A percentile compares a stretch with the other conserved stretches of the same genome.
These are phyloP conservation scores for Porogramme epimiltina DNA, from an alignment of 1,284 basidiomycete species.

Conservation along the genomic window DNA sequence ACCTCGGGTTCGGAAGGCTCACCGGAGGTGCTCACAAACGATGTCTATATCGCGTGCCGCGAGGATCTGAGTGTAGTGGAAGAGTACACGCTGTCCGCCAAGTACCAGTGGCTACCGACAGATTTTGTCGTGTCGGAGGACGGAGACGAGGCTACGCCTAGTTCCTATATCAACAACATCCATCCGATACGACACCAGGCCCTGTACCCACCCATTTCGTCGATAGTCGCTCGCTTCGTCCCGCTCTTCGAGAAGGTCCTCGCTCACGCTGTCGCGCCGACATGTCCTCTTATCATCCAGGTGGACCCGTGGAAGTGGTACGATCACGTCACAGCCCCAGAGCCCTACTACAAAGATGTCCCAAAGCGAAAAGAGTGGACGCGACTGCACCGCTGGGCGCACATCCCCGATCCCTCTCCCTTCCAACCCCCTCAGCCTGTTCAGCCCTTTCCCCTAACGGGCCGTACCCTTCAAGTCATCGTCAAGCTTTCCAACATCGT, in stretches of 20 bases:
- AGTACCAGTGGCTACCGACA: constrained; percentile 12
- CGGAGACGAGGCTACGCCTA: background rate
- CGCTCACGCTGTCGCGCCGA: constrained; percentile 25
- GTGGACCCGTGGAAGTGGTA: too few relatives aligned
- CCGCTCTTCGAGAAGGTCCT: constrained; percentile 30
- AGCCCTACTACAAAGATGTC: too few relatives aligned
- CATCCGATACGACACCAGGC: constrained; percentile 1
- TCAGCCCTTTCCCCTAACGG: too few relatives aligned
- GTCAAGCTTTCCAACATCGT: too few relatives aligned
- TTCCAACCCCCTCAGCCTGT: too few relatives aligned
- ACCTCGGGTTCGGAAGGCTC: background rate
- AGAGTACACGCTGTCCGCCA: background rate
- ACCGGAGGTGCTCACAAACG: background rate
- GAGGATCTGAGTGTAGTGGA: background rate
- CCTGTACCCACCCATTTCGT: background rate
- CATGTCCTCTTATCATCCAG: constrained; percentile 24
- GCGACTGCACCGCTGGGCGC: too few relatives aligned
- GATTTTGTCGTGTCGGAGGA: constrained; percentile 7
- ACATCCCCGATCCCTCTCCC: too few relatives aligned
- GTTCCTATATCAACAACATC: constrained; percentile 4
- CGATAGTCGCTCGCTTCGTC: constrained; percentile 6
- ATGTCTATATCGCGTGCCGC: background rate
- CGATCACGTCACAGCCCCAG: too few relatives aligned
- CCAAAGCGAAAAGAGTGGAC: too few relatives aligned
- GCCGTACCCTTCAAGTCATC: too few relatives aligned